These are phyloP conservation scores for Pseudopediastrum boryanum DNA, from an alignment of 139 green algal genomes.

Conservation along the genomic window DNA sequence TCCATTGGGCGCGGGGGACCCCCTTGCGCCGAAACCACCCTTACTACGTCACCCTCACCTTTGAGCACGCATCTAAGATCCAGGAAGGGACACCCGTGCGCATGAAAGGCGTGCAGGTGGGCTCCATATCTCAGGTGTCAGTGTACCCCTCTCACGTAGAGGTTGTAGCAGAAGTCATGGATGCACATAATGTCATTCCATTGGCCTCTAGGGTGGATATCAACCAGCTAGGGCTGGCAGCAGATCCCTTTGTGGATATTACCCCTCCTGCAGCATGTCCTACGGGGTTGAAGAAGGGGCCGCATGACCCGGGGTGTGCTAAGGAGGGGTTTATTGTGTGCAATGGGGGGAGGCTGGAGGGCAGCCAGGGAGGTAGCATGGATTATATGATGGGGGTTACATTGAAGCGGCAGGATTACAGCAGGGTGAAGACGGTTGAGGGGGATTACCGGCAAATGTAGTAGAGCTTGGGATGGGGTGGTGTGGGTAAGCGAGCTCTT, in stretches of 20 bases:
- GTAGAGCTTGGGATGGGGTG: too few species aligned
- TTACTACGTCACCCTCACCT: slow-evolving; percentile 31
- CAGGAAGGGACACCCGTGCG: slow-evolving; percentile 25
- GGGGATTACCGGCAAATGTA: neutral
- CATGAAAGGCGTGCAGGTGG: slow-evolving; percentile 44
- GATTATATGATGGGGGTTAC: slow-evolving; percentile 37
- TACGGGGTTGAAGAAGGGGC: neutral
- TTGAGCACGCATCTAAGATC: slow-evolving; percentile 22
- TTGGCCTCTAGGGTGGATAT: slow-evolving; percentile 23
- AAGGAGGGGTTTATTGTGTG: slow-evolving; percentile 32
- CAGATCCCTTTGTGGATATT: slow-evolving; percentile 36
- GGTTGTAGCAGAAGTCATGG: slow-evolving; percentile 17
- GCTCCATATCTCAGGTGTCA: neutral
- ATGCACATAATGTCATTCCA: slow-evolving; percentile 20
- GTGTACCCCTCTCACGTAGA: neutral
- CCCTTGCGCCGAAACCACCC: slow-evolving; percentile 10
- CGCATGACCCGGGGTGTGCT: slow-evolving; percentile 10
- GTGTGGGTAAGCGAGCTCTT: too few species aligned
- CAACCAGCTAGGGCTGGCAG: slow-evolving; percentile 26
- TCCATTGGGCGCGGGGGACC: slow-evolving; percentile 23
- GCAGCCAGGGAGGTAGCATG: slow-evolving; percentile 21
- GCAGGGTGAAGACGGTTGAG: slow-evolving; percentile 11
- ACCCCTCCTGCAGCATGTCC: slow-evolving; percentile 11
- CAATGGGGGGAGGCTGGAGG: slow-evolving; percentile 2
- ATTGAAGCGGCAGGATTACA: slow-evolving; percentile 7